Percentiles rank a stretch among this genome's conserved stretches.
phyloP scores from a whole-genome alignment of 2,329 filamentous ascomycete genomes.

The Pseudogymnoascus sp. region DNA sequence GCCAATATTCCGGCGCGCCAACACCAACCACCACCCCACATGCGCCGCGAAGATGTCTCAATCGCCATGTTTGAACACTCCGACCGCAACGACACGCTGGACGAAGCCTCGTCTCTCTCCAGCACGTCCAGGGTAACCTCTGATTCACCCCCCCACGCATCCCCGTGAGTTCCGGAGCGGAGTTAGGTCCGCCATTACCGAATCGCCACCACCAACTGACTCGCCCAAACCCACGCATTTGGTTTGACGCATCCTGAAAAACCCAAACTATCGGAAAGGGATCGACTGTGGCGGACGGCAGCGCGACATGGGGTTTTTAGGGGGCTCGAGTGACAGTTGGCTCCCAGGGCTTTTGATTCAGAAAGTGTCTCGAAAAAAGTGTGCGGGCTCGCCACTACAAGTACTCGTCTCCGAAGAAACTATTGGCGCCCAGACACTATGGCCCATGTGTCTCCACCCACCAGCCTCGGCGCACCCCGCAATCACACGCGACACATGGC shows the following conservation, averaged over 20 bases:
- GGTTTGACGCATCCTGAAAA: background rate
- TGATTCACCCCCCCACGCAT: background rate
- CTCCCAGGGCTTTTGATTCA: background rate
- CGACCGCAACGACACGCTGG: background rate
- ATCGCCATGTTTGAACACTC: constrained; percentile 8
- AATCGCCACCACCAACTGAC: background rate
- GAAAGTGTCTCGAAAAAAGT: background rate
- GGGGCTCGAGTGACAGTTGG: background rate
- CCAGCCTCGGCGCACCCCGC: background rate
- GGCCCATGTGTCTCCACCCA: background rate
- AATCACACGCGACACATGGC: background rate
- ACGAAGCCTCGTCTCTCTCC: background rate
- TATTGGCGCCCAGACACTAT: too few relatives aligned
- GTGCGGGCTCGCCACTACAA: background rate
- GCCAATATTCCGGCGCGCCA: background rate
- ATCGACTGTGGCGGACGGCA: background rate
- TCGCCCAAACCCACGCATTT: background rate
- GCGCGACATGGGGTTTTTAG: background rate
- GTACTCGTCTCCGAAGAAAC: background rate
- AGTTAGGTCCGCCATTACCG: background rate
- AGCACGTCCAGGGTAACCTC: background rate
- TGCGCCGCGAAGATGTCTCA: background rate
- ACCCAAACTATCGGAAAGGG: background rate
- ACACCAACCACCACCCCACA: background rate
- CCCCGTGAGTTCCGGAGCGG: background rate